These are phyloP conservation scores for Clitopilus passeckerianus DNA, from an alignment of 768 basidiomycete species.

Conservation along the genomic window DNA sequence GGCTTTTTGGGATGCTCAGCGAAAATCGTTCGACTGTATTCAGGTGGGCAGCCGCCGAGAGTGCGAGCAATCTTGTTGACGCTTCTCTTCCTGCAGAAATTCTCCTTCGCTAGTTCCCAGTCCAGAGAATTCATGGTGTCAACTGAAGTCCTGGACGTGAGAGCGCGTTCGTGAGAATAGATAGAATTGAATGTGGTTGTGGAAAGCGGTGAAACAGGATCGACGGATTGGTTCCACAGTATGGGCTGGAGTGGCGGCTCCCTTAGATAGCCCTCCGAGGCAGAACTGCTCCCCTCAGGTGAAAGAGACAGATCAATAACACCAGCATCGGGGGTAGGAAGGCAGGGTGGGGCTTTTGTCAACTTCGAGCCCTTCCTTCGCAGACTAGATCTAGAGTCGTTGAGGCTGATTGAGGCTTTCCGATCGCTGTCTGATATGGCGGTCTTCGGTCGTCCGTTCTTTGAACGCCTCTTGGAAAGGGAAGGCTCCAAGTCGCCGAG, in stretches of 20 bases:
- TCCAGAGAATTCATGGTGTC: constrained; percentile 6
- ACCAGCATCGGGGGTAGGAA: neutral
- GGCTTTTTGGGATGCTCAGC: neutral
- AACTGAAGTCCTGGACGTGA: constrained; percentile 7
- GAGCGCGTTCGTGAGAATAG: constrained; percentile 4
- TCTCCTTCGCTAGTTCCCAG: constrained; percentile 1
- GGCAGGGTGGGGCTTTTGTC: neutral
- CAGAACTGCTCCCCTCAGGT: neutral
- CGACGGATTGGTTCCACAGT: constrained; percentile 3
- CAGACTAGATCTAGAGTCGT: neutral
- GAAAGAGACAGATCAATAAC: neutral
- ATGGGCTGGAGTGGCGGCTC: neutral
- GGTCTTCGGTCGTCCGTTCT: neutral
- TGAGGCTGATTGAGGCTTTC: neutral
- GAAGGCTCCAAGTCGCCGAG: neutral
- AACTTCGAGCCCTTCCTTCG: neutral
- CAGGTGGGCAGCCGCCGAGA: constrained; percentile 16
- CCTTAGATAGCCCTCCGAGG: neutral
- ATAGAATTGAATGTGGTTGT: constrained; percentile 1
- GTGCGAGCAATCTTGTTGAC: constrained; percentile 22
- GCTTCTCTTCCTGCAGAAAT: constrained; percentile 8
- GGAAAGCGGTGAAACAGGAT: constrained; percentile 7
- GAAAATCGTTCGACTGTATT: constrained; percentile 4
- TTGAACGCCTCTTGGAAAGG: neutral
- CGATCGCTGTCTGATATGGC: neutral